Base-by-base conservation (phyloP, 768 basidiomycete species). In the Lactarius sp. region DNA sequence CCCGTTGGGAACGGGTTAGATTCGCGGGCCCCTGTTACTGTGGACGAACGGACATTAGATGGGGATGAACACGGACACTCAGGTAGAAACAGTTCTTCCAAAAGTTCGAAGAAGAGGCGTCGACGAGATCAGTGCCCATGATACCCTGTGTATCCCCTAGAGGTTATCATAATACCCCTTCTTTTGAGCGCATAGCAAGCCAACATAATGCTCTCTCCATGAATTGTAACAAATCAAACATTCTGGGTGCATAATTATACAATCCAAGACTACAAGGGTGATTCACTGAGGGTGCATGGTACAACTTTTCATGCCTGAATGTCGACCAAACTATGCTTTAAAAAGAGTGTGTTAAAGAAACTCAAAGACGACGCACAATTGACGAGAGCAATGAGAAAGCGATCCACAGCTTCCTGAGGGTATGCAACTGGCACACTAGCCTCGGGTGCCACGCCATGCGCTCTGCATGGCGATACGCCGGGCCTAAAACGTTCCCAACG, bases 381-480 rank as follows among this genome's bases (percentile, higher is more conserved):
- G 31, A 59, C 27, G 47, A 56, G 39, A 62, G 51, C 62, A 58
- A 52, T 58, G 56, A 63, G 58, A 65, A 52, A 60, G 34, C 49
- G 49, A 60, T 46, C 46, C 50, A 60, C 47, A 56, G 33, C 58
- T 36, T 50, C 41, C 63, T 54, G 56, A 60, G 47, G 62, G 47
- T 60, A 65, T 54, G 37, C 22, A 44, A 33, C 33, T 22, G 22
- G 44, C 41, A 53, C 53, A 41, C 20, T 70, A 88, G 71, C 79
- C 81, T 61, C 85, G 79, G 47, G 81, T 78, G 69, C 87, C 80
- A 72, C 91, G 83, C 91, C 92, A 94, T 49, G 91, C 92, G 67
- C 92, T 93, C 73, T 93, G 92, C 85, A 94, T 83, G 18, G 91
- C 85, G 67, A 94, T 94, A 52, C 91, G 85, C 66, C 85, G 82